Evolutionary conservation across 192 early-diverging fungal genomes (phyloP), one percentile per base, ranked within the genome.

Genomic region (Coemansia sp.): DNA sequence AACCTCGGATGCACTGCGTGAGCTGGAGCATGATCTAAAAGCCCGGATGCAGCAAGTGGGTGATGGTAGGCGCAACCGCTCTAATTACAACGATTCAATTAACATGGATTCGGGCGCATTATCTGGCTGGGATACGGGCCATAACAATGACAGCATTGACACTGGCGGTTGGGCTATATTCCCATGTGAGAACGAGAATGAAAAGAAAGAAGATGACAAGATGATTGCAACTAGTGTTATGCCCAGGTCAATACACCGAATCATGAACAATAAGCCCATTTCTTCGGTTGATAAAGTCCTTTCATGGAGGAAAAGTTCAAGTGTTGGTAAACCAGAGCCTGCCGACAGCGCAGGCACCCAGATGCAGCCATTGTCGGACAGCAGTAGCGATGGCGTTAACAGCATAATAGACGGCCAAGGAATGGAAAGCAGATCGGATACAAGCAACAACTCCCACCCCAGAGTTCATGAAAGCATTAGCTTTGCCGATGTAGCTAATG

Each of bases 221-320:
- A 58, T 26, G 58, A 13, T 13, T 68, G 64, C 32, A 32, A 32
- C 32, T 32, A 32, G 32, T 11, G 65, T 61, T 13, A 81, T 75
- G 78, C 73, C 70, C 21, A 54, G 45, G n/a, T 81, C 78, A 0
- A 65, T 81, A 10, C 65, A 42, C 42, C 69, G 72, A 10, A 54
- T 78, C 41, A 67, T 60, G 19, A 54, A 21, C 0, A 61, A 45
- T 3, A 43, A 19, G 0, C 21, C 41, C 9, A 39, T 42, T 19
- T 72, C 73, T 9, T 44, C 56, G 15, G 43, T 39, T 37, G 74
- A 72, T 19, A 81, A 69, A 50, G 73, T 75, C 1, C n/a, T 56
- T 41, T 67, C 57, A 1, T 81, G 78, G 73, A 52, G 56, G 38
- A 26, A 59, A 18, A 18, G 38, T 41, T 8, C 57, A 1, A 13